Percentiles rank a stretch among this genome's conserved stretches.
Evolutionary conservation across 2,329 filamentous ascomycete genomes (phyloP).

Genomic region (Hirsutella thompsonii): DNA sequence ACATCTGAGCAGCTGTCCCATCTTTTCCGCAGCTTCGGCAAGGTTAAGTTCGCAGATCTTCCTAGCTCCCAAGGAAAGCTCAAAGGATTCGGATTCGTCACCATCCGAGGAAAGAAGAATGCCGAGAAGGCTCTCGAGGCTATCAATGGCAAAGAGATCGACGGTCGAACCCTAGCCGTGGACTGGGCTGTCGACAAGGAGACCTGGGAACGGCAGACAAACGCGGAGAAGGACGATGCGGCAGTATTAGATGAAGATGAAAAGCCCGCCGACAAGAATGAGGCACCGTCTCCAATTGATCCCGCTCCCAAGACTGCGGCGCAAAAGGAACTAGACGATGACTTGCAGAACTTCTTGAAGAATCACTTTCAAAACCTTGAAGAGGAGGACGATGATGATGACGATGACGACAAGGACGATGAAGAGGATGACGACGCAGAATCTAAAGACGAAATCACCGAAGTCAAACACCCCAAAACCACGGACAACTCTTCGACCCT

Average conservation of each 20-base stretch:
- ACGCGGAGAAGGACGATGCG: conserved; percentile 18
- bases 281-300: conserved; percentile 16
- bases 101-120: conserved; percentile 77
- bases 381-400: conserved; percentile 39
- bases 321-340: conserved; percentile 29
- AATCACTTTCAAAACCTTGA: conserved; percentile 44
- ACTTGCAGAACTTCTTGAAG: conserved; percentile 43
- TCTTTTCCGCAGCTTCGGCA: conserved; percentile 79
- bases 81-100: conserved; percentile 85
- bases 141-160: conserved; percentile 81
- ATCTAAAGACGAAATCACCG: conserved; percentile 25
- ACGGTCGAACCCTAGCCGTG: conserved; percentile 79
- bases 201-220: conserved; percentile 59
- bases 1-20: conserved; percentile 64
- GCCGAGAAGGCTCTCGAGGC: conserved; percentile 76
- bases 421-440: conserved; percentile 28
- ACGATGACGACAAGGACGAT: conserved; percentile 30
- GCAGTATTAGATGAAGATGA: conserved; percentile 24
- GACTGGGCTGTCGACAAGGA: conserved; percentile 95
- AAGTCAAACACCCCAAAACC: conserved; percentile 19
- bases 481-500: conserved; percentile 64
- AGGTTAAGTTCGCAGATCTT: conserved; percentile 76
- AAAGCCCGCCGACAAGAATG: conserved; percentile 14
- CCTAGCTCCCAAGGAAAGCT: conserved; percentile 67
- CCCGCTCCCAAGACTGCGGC: conserved; percentile 19